Base-by-base conservation (phyloP, 2,329 filamentous ascomycete genomes). In the Albophoma yamanashiensis region DNA sequence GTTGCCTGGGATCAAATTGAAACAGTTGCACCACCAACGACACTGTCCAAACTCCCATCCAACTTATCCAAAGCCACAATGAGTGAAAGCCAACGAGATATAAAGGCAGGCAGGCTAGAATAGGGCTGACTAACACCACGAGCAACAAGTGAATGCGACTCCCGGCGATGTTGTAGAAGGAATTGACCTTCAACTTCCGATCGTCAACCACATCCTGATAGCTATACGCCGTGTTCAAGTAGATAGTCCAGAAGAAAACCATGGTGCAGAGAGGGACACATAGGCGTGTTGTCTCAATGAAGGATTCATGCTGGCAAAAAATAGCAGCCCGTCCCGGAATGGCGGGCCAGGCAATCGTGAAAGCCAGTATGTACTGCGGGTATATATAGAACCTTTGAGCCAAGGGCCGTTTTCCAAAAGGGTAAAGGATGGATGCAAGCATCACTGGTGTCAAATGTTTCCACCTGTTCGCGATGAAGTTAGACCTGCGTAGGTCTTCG, bases 161-260 rank as follows among this genome's bases (percentile, higher is more conserved):
- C 25, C 58, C 58, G 20, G 58, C 58, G 17, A 59, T 14, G 12
- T 56, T 55, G 42, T 59, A 59, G n/a, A 65, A 66, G 4, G 66
- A 67, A 50, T 65, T 65, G 25, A 67, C 62, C 17, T 63, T 62
- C 52, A 66, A 61, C 40, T 67, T 67, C 11, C 58, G 62, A n/a
- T 67, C 66, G 34, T 67, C 66, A 12, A 64, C 60, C 4, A 65
- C 57, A 36, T 67, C 66, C 42, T 67, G 66, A 22, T 67, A 67
- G 57, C 66, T 67, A 50, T 67, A 67, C 0, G 66, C 66, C 4
- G 66, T 67, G 27, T 64, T 66, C 14, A 67, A 58, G 60, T 66
- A 67, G 22, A 67, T 65, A 55, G 67, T 67, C 67, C 66, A 70
- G 59, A 68, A 60, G 63, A 66, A 68, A 7, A 63, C 62, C 59